Base-by-base conservation (phyloP, 192 early-diverging fungal genomes). In the Dissophora globulifera region DNA sequence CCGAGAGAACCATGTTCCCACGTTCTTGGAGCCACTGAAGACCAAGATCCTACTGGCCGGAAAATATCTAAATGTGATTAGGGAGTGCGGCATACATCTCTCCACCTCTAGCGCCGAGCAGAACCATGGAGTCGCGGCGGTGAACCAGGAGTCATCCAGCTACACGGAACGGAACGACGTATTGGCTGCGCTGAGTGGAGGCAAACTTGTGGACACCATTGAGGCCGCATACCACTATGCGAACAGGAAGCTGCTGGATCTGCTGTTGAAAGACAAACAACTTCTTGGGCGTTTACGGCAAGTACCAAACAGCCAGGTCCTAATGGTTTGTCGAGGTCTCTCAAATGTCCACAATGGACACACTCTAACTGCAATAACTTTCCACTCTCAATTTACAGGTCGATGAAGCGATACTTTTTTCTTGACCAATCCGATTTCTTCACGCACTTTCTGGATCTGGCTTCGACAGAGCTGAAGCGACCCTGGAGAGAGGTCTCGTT, bases 401-500 rank as follows among this genome's bases (percentile, higher is more conserved):
- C 95, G 4, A 78, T 98, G 23, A 99, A 99, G 80, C 91, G 89
- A 38, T 97, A 94, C 78, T 92, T 97, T 49, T 83, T 99, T 55
- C 84, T 98, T 59, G 94, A 96, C 69, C 93, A 93, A 69, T 93
- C 93, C 0, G 98, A 99, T 68, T 99, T 92, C 66, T 78, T 99
- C 45, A 93, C 89, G 2, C 95, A 96, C 42, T 99, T 99, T 71
- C 67, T 99, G 43, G 98, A 99, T 69, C 80, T 98, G 30, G 94
- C 94, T 15, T 82, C 83, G 19, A 79, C 71, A 15, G 92, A 96
- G 62, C 69, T 96, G n/a, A 85, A 89, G 41, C 85, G 89, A 32
- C 92, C 94, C 11, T 82, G 86, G 26, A 74, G 76, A 22, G 84
- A 92, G 8, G 89, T 96, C 7, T 81, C 88, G 3, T 38, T 92